A percentile compares a stretch with the other conserved stretches of the same genome.
phyloP scores from a whole-genome alignment of 306 rosid genomes.

The Oxytropis ochrocephala region DNA sequence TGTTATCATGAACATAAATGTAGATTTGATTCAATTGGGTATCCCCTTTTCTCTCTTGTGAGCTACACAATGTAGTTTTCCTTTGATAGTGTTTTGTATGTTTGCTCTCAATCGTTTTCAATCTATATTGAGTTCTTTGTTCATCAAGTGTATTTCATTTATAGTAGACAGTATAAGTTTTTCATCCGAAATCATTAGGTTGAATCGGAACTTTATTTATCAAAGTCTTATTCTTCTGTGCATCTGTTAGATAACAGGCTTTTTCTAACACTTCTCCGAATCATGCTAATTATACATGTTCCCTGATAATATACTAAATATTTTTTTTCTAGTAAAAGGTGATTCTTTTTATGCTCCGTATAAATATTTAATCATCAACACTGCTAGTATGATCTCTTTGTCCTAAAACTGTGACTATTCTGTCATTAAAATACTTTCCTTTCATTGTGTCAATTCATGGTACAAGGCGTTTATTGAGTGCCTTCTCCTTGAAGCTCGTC shows the following conservation, averaged over 20 bases:
- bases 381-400: background rate
- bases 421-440: background rate
- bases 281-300: background rate
- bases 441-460: background rate
- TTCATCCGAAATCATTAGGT: background rate
- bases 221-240: background rate
- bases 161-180: background rate
- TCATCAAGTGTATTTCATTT: background rate
- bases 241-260: background rate
- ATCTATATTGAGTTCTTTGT: constrained; percentile 13
- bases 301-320: background rate
- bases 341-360: background rate
- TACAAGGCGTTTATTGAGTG: background rate
- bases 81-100: background rate
- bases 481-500: background rate
- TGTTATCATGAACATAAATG: background rate
- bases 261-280: background rate
- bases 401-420: background rate
- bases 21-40: constrained; percentile 2
- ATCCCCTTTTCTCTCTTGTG: background rate
- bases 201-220: background rate
- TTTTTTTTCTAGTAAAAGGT: background rate
- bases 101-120: background rate
- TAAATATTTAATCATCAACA: background rate
- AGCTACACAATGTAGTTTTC: background rate